Conservation (phyloP, 345 rosid genomes). For the Corchorus capsularis region DNA sequence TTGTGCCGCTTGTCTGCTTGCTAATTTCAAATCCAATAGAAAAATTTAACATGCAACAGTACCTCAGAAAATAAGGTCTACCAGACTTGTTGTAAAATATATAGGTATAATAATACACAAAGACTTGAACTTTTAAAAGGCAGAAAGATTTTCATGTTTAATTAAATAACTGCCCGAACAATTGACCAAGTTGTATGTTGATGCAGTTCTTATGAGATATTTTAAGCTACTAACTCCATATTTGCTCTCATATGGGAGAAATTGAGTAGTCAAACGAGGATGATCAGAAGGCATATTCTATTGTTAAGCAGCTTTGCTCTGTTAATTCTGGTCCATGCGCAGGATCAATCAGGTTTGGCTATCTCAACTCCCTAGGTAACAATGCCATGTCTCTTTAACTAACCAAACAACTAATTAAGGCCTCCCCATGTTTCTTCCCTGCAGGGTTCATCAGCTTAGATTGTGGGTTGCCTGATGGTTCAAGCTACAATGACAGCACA, state of each 20-base stretch:
- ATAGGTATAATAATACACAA: no score
- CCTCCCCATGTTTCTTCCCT: not conserved
- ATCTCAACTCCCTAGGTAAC: not conserved
- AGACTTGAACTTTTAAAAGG: no score
- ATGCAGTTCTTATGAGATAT: not conserved
- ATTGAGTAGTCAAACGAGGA: not conserved
- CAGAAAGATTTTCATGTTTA: no score
- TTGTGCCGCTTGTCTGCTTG: no score
- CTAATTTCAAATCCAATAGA: not conserved
- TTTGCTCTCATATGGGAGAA: not conserved
- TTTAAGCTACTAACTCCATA: not conserved
- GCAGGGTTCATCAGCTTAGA: constrained; percentile 56
- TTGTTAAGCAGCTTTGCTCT: constrained; percentile 21
- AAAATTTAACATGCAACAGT: not conserved
- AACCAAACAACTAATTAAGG: not conserved
- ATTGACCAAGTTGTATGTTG: not conserved
- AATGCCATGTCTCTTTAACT: not conserved
- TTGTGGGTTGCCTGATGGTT: constrained; percentile 34
- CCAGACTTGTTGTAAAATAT: no score
- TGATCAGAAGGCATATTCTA: constrained; percentile 6
- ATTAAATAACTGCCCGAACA: no score
- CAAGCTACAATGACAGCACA: constrained; percentile 31
- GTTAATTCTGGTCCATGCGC: constrained; percentile 24
- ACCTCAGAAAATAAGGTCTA: not conserved
- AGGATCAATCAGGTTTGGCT: constrained; percentile 38